Evolutionary conservation across 2,329 filamentous ascomycete genomes (phyloP), one percentile per base, ranked within the genome.

Genomic region (Aspergillus clavatus): DNA sequence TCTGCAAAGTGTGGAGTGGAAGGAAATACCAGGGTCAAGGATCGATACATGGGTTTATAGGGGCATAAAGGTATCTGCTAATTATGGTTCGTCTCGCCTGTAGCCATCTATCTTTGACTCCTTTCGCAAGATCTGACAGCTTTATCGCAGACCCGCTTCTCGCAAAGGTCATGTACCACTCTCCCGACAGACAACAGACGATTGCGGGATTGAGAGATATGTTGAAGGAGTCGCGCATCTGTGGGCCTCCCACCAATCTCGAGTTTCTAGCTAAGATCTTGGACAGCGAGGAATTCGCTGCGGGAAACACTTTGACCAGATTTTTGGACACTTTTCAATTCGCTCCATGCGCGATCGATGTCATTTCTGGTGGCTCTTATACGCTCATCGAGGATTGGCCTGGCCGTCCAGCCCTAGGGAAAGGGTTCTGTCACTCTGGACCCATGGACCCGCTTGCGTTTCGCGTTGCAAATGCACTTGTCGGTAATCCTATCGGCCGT

Each of bases 11-110:
- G 76, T 85, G 0, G 54, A 71, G 12, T 84, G 80, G 73, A 72
- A 76, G n/a, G 55, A 72, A 10, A 58, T 71, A 0, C 52, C 70
- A 0, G 70, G 70, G 4, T 68, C 74, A 19, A 72, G 82, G 4
- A 73, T 86, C 21, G 82, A 86, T 52, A 84, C 80, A 0, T 85
- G 81, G 81, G 71, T 84, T 1, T 72, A 75, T 43, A 75, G 74
- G 1, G 81, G 81, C 5, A 74, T 75, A 2, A 73, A 70, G 3
- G 71, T 84, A 29, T 77, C 77, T 4, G 73, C 80, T 1, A 71
- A 78, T 46, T 83, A 82, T 42, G 78, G 78, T 67, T 59, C 48
- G 53, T 50, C 51, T 11, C 35, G 35, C 28, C 47, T 27, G 12
- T 16, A 10, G 16, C 56, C 54, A 40, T 16, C 12, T 26, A 10